These are phyloP conservation scores for Podospora didyma DNA, from an alignment of 495 filamentous ascomycete genomes.

Conservation along the genomic window DNA sequence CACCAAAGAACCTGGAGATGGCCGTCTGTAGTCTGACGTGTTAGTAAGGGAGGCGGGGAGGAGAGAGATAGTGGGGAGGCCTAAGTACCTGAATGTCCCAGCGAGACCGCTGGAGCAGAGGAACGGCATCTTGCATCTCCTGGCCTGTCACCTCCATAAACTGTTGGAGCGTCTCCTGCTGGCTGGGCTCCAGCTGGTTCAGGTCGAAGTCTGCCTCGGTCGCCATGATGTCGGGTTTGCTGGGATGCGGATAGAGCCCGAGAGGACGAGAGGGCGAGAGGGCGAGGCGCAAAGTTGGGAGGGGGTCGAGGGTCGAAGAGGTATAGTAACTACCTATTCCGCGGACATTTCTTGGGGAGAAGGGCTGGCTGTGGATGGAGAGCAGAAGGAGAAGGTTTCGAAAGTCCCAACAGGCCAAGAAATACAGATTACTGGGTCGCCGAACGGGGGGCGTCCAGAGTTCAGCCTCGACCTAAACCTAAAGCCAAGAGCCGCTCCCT, in stretches of 20 bases:
- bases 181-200: slow-evolving; percentile 63
- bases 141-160: slow-evolving; percentile 87
- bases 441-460: neutral
- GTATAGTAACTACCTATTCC: too few species aligned
- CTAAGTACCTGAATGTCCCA: slow-evolving; percentile 85
- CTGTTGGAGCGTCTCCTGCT: slow-evolving; percentile 79
- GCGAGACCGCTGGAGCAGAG: slow-evolving; percentile 76
- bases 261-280: too few species aligned
- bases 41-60: neutral
- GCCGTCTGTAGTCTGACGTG: slow-evolving; percentile 61
- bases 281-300: too few species aligned
- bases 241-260: neutral
- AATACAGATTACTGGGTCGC: too few species aligned
- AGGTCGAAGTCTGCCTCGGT: slow-evolving; percentile 52
- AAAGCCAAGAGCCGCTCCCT: too few species aligned
- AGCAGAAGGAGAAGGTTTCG: too few species aligned
- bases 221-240: slow-evolving; percentile 23
- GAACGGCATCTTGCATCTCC: slow-evolving; percentile 70
- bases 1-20: slow-evolving; percentile 95
- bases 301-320: too few species aligned
- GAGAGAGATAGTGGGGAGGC: neutral
- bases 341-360: too few species aligned
- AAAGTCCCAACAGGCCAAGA: too few species aligned
- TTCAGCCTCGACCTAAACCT: neutral
- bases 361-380: too few species aligned